phyloP scores from a whole-genome alignment of 345 rosid species.

The Brassica rapa region DNA sequence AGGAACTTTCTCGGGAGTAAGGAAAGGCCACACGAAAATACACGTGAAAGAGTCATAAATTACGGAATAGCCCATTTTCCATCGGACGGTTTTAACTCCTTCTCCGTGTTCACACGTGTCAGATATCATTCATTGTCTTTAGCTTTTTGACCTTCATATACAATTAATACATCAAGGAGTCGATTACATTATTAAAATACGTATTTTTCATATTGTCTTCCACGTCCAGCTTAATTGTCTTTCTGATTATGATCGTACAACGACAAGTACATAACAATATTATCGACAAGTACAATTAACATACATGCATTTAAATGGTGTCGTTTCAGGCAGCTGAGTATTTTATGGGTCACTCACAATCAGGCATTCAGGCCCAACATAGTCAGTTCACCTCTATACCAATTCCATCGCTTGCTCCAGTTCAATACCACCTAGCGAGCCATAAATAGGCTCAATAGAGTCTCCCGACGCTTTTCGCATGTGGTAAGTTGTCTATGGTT shows the following conservation, averaged over 20 bases:
- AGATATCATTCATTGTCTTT: background rate
- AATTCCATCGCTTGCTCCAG: background rate
- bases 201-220: background rate
- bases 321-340: background rate
- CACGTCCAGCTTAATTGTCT: background rate
- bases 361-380: background rate
- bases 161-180: too few species aligned
- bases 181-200: too few species aligned
- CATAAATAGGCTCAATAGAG: too few species aligned
- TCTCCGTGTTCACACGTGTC: conserved; percentile 24
- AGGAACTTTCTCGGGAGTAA: conserved; percentile 3
- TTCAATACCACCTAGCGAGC: background rate
- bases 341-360: background rate
- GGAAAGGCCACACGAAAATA: conserved; percentile 22
- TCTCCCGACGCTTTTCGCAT: too few species aligned
- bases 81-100: conserved; percentile 15
- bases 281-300: background rate
- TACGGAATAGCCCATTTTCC: conserved; percentile 12
- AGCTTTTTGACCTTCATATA: conserved; percentile 14
- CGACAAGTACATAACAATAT: background rate
- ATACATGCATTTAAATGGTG: background rate
- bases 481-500: too few species aligned
- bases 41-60: conserved; percentile 28
- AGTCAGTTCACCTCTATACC: background rate
- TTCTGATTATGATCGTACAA: conserved; percentile 3